Evolutionary conservation across 2,329 filamentous ascomycete species (phyloP).

Genomic region (Paecilomyces fulvus): DNA sequence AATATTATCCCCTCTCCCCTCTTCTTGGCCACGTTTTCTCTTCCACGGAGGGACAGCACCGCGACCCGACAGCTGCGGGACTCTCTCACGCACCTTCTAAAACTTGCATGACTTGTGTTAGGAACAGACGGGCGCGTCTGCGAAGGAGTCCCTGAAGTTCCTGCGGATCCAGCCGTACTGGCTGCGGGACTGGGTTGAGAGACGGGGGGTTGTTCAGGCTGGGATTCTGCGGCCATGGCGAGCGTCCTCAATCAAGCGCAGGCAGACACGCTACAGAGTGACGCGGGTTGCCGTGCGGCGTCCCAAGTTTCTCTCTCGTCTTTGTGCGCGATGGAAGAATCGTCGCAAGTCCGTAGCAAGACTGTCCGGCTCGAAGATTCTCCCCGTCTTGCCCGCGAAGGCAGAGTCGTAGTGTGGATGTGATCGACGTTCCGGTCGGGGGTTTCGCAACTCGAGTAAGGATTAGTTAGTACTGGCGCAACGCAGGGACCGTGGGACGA

Average conservation of each 20-base stretch:
- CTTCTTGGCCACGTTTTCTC: neutral
- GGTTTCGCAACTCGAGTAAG: neutral
- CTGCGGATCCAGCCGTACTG: neutral
- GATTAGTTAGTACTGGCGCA: neutral
- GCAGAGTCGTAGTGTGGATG: neutral
- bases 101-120: slow-evolving; percentile 9
- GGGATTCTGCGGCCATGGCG: neutral
- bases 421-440: neutral
- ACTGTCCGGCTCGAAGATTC: neutral
- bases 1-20: neutral
- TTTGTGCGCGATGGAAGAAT: neutral
- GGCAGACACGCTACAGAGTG: neutral
- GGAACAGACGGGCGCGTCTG: neutral
- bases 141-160: neutral
- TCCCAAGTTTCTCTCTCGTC: neutral
- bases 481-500: neutral
- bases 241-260: neutral
- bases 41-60: neutral
- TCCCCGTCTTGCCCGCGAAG: neutral
- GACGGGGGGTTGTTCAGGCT: neutral
- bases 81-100: slow-evolving; percentile 8
- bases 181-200: neutral
- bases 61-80: neutral
- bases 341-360: neutral
- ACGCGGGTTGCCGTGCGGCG: neutral